A percentile compares a stretch with the other conserved stretches of the same genome.
phyloP scores from a whole-genome alignment of 495 filamentous ascomycete species.

The Astrothelium macrocarpum region DNA sequence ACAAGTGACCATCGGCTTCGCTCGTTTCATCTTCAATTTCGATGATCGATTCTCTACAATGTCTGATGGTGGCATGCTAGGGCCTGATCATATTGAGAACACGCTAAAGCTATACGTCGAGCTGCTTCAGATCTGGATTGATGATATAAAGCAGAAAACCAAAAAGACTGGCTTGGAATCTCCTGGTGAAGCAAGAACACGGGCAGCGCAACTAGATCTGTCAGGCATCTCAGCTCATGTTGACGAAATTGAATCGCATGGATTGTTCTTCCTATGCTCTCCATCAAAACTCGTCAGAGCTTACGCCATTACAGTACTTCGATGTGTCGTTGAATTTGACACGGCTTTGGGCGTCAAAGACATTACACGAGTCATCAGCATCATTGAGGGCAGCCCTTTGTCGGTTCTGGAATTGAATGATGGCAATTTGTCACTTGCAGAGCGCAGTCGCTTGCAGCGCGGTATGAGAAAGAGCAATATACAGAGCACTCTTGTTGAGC shows the following conservation, averaged over 20 bases:
- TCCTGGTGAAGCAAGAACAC: slow-evolving; percentile 46
- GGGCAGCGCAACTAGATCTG: slow-evolving; percentile 68
- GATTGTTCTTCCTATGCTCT: slow-evolving; percentile 95
- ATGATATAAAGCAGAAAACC: slow-evolving; percentile 83
- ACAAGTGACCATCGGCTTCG: slow-evolving; percentile 92
- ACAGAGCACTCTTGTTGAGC: slow-evolving; percentile 78
- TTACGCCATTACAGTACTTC: slow-evolving; percentile 85
- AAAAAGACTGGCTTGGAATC: slow-evolving; percentile 58
- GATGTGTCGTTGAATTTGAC: slow-evolving; percentile 90
- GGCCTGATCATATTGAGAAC: slow-evolving; percentile 88
- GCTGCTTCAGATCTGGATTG: slow-evolving; percentile 89
- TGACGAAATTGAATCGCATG: slow-evolving; percentile 93
- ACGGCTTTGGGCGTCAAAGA: slow-evolving; percentile 67
- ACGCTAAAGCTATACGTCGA: slow-evolving; percentile 90
- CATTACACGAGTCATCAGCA: slow-evolving; percentile 71
- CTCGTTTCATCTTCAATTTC: slow-evolving; percentile 94
- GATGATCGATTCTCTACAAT: slow-evolving; percentile 95
- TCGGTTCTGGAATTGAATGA: slow-evolving; percentile 88
- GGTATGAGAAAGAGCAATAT: slow-evolving; percentile 77
- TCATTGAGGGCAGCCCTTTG: slow-evolving; percentile 81
- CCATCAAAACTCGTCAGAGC: slow-evolving; percentile 81
- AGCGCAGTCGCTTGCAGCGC: slow-evolving; percentile 84
- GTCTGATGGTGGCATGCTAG: slow-evolving; percentile 96
- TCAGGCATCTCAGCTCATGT: slow-evolving; percentile 83
- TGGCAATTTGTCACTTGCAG: slow-evolving; percentile 81